phyloP scores from a whole-genome alignment of 78 protist genomes.

The Acrasis kona region DNA sequence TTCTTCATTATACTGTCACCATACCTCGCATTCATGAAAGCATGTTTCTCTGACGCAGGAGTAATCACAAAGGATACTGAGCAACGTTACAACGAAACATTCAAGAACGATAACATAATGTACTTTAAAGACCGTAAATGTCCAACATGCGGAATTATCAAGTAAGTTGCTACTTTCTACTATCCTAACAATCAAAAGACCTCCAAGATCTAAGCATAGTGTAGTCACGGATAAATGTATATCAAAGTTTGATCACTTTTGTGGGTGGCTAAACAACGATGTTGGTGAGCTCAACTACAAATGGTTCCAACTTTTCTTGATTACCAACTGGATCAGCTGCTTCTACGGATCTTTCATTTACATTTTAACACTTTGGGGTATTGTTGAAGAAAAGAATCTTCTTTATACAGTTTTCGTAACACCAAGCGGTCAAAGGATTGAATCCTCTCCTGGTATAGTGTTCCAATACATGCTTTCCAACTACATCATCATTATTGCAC shows the following conservation, averaged over 20 bases:
- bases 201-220: conserved; percentile 55
- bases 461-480: neutral
- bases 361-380: neutral
- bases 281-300: conserved; percentile 36
- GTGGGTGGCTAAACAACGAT: conserved; percentile 41
- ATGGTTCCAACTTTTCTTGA: conserved; percentile 7
- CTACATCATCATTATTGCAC: neutral
- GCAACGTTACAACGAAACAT: neutral
- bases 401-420: neutral
- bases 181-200: conserved; percentile 5
- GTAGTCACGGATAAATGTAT: conserved; percentile 33
- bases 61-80: neutral
- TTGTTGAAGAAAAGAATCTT: neutral
- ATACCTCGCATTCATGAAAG: neutral
- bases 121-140: neutral
- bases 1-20: neutral
- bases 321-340: neutral
- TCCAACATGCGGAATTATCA: neutral
- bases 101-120: neutral
- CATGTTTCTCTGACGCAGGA: neutral
- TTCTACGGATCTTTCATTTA: neutral
- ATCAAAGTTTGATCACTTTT: conserved; percentile 46
- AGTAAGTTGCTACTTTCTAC: neutral
- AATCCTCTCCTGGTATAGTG: neutral
- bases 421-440: neutral